Evolutionary conservation across 2,329 filamentous ascomycete species (phyloP), one percentile per base, ranked within the genome.

Genomic region (Rhexocercosporidium sp.): DNA sequence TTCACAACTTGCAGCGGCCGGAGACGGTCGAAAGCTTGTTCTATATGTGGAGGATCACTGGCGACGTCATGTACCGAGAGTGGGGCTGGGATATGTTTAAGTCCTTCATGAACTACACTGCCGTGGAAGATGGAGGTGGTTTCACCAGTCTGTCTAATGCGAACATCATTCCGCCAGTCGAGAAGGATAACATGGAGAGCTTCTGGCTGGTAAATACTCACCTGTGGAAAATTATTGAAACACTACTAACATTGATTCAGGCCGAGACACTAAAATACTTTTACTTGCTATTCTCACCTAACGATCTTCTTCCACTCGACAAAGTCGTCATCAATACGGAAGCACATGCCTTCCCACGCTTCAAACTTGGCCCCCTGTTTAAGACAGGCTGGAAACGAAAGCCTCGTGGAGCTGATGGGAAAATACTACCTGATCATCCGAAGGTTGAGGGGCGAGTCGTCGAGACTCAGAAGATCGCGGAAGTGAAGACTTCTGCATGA

Each of bases 81-180:
- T 98, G 95, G 95, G 96, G 96, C 16, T 99, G 96, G 96, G 91
- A 97, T 74, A 98, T 99, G 90, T 99, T 99, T 82, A 90, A 93
- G 78, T 89, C 91, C 0, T 99, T 99, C 77, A 85, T 95, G 79
- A 90, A 93, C 75, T 86, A 97, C 79, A 97, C 93, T 0, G 88
- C 91, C 7, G 91, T 97, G 2, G 84, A 88, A 51, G 90, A 94
- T 46, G 88, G 89, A 44, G 89, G 89, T 46, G 94, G 94, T 0
- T 98, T 96, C 77, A 93, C 92, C 0, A 94, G 91, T 71, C 83
- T 98, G 69, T 85, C 85, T 20, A 88, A 96, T 76, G 94, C 94
- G 29, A 89, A 90, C 71, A 80, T 81, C 5, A 80, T 96, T 11
- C 94, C 94, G 22, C 88, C 93, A 0, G 79, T 82, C 16, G 82